These are phyloP conservation scores for Hyaloscypha bicolor DNA, from an alignment of 495 filamentous ascomycete genomes.

Conservation along the genomic window DNA sequence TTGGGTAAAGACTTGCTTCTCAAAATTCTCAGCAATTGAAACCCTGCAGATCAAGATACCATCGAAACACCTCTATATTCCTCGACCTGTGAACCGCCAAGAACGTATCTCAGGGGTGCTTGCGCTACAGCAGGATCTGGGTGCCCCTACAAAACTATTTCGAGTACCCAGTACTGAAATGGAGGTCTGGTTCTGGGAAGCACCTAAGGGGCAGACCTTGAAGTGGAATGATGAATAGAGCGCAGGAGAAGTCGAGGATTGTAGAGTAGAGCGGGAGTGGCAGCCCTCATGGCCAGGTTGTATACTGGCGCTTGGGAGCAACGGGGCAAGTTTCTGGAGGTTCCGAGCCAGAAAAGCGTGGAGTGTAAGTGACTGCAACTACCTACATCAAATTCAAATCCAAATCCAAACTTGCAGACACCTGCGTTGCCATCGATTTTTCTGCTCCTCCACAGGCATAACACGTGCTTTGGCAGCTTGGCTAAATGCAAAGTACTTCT, in stretches of 20 bases:
- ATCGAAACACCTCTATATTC: background rate
- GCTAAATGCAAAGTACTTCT: too few relatives aligned
- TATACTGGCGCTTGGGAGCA: too few relatives aligned
- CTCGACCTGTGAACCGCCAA: background rate
- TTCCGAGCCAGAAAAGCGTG: too few relatives aligned
- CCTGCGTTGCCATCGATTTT: too few relatives aligned
- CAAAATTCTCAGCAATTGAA: background rate
- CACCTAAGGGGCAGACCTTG: background rate
- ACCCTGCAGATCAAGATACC: background rate
- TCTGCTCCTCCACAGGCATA: too few relatives aligned
- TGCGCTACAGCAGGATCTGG: background rate
- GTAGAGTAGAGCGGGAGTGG: too few relatives aligned
- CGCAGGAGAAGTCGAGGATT: background rate
- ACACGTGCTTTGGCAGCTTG: too few relatives aligned
- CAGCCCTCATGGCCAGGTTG: too few relatives aligned
- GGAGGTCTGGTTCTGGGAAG: background rate
- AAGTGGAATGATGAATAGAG: background rate
- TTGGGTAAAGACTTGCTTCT: background rate
- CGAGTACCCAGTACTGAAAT: background rate
- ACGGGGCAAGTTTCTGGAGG: too few relatives aligned
- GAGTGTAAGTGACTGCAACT: too few relatives aligned
- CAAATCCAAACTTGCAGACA: too few relatives aligned
- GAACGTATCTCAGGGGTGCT: background rate
- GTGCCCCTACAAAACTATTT: background rate
- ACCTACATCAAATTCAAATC: too few relatives aligned